phyloP scores from a whole-genome alignment of 75 land plant genomes.

The Ceratopteris richardii region DNA sequence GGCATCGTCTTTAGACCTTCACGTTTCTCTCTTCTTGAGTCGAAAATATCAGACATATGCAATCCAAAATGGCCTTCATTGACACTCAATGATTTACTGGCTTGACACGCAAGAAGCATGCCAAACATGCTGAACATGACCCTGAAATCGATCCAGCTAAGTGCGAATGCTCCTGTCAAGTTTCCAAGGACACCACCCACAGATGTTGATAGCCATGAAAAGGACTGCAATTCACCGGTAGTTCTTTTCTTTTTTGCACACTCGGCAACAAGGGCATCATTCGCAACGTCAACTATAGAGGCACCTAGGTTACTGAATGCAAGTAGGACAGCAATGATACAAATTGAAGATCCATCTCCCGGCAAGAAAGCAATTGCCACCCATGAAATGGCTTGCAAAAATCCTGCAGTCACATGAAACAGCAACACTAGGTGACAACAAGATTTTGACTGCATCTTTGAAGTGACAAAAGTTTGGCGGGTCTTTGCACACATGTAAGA shows the following conservation, averaged over 20 bases:
- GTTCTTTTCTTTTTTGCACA: constrained; percentile 31
- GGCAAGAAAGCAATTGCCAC: constrained; percentile 43
- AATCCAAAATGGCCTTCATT: constrained; percentile 44
- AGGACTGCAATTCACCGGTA: constrained; percentile 71
- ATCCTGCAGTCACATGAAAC: constrained; percentile 27
- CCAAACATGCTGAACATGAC: constrained; percentile 51
- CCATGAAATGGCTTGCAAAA: constrained; percentile 83
- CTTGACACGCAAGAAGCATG: constrained; percentile 44
- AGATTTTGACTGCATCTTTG: neutral
- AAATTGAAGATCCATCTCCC: constrained; percentile 30
- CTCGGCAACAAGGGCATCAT: constrained; percentile 85
- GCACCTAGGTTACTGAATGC: constrained; percentile 85
- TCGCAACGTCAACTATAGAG: constrained; percentile 82
- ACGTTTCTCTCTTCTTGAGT: neutral
- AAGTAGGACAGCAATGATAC: constrained; percentile 42
- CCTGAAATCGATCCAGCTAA: constrained; percentile 29
- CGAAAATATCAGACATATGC: too few species aligned
- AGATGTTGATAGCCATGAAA: constrained; percentile 68
- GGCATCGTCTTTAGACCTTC: neutral
- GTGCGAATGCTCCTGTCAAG: constrained; percentile 56
- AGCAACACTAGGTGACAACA: neutral
- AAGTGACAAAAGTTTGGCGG: neutral
- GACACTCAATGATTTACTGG: constrained; percentile 30
- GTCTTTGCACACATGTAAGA: too few species aligned
- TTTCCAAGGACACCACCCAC: constrained; percentile 70